Evolutionary conservation across 2,329 filamentous ascomycete genomes (phyloP).

Genomic region (Apiospora aurea): DNA sequence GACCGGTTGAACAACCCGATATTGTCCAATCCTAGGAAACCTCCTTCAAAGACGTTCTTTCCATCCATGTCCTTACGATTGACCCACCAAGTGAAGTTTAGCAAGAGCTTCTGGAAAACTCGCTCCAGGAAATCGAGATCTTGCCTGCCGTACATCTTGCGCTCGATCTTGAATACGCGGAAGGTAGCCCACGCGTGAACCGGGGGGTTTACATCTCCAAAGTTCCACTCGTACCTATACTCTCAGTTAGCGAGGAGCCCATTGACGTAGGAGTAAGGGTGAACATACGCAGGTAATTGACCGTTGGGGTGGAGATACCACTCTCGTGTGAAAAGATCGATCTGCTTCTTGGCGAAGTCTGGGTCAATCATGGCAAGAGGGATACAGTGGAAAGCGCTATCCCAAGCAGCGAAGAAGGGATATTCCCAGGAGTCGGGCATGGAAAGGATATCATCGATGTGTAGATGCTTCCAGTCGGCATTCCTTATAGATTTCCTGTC

Average conservation of each 20-base stretch:
- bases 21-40: conserved; percentile 94
- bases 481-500: conserved; percentile 84
- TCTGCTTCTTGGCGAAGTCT: conserved; percentile 97
- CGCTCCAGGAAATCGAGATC: conserved; percentile 95
- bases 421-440: conserved; percentile 99
- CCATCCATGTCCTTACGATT: conserved; percentile 94
- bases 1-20: conserved; percentile 98
- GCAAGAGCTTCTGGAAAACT: conserved; percentile 92
- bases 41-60: conserved; percentile 97
- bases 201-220: conserved; percentile 94
- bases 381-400: conserved; percentile 96
- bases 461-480: conserved; percentile 90
- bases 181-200: conserved; percentile 97
- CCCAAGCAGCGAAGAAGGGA: conserved; percentile 97
- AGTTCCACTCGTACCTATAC: conserved; percentile 86
- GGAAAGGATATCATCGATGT: conserved; percentile 92
- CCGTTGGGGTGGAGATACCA: conserved; percentile 99
- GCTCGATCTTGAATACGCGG: conserved; percentile 96
- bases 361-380: conserved; percentile 96
- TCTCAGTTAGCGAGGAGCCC: conserved; percentile 30
- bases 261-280: background rate
- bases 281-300: conserved; percentile 81
- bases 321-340: conserved; percentile 93
- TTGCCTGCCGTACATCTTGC: conserved; percentile 94
- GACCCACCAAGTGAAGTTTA: conserved; percentile 99